Percentiles rank a stretch among this genome's conserved stretches.
phyloP scores from a whole-genome alignment of 1,139 yeast species.

The Kurtzmaniella natalensis region DNA sequence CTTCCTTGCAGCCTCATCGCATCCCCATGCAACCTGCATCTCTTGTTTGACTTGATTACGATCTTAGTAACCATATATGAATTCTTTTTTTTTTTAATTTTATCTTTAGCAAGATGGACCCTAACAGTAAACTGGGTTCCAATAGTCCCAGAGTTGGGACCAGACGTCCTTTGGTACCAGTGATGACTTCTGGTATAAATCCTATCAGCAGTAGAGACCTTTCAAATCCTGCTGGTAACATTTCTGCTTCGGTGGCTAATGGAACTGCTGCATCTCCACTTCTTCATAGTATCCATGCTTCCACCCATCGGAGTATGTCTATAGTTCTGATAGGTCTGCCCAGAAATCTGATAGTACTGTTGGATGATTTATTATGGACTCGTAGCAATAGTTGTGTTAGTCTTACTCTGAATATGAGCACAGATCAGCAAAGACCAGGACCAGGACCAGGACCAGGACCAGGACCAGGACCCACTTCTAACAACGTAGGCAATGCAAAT shows the following conservation, averaged over 20 bases:
- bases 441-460: too few relatives aligned
- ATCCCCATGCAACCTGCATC: slow-evolving; percentile 1
- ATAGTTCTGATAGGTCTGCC: slow-evolving; percentile 16
- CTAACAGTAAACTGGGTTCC: slow-evolving; percentile 1
- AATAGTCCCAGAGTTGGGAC: slow-evolving; percentile 1
- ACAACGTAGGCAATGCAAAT: too few relatives aligned
- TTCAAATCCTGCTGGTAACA: too few relatives aligned
- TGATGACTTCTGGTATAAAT: not conserved
- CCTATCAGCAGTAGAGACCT: not conserved
- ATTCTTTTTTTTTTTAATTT: not conserved
- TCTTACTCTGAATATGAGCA: slow-evolving; percentile 10
- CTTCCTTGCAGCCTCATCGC: slow-evolving; percentile 1
- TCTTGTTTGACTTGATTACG: too few relatives aligned
- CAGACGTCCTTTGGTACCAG: not conserved
- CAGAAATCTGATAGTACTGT: slow-evolving; percentile 39
- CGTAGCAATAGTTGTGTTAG: slow-evolving; percentile 33
- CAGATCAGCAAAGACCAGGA: not conserved
- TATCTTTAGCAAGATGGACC: not conserved
- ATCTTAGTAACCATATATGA: not conserved
- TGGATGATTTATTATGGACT: slow-evolving; percentile 29
- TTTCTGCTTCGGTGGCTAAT: too few relatives aligned
- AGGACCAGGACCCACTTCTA: too few relatives aligned
- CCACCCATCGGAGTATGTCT: slow-evolving; percentile 5
- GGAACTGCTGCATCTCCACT: slow-evolving; percentile 2
- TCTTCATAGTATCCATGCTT: not conserved